Conservation (phyloP, 83 land plant species). For the Larix sibirica region DNA sequence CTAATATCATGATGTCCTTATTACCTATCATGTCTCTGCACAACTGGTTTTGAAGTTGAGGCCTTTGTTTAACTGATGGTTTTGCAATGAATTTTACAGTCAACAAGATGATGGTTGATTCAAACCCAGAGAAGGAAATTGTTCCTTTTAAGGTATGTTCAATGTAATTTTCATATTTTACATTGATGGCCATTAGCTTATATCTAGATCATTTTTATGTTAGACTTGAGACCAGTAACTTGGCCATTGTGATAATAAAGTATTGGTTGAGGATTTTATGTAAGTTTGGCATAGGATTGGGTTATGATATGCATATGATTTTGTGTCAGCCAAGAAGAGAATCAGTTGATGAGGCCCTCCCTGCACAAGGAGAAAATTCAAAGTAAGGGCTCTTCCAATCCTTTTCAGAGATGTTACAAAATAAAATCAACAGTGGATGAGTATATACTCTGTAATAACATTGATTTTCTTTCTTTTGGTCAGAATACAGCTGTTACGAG, state of each 20-base stretch:
- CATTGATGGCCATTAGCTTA: neutral
- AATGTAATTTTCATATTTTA: neutral
- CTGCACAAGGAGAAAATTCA: constrained; percentile 16
- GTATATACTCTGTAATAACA: neutral
- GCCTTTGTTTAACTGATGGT: neutral
- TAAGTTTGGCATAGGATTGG: neutral
- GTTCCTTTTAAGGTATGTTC: constrained; percentile 14
- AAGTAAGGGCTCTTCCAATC: constrained; percentile 8
- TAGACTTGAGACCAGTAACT: neutral
- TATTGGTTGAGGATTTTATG: neutral
- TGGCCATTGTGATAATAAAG: neutral
- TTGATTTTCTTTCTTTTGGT: neutral
- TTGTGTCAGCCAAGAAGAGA: constrained; percentile 16
- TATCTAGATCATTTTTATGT: neutral
- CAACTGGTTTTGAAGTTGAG: neutral
- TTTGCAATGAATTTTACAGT: neutral
- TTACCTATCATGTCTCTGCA: no score
- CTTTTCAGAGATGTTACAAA: neutral
- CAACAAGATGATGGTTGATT: constrained; percentile 3
- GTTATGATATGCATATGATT: neutral
- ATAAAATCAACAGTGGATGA: neutral
- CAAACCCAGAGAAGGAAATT: neutral
- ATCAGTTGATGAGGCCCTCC: neutral
- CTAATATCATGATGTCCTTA: no score
- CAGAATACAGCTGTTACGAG: constrained; percentile 54